These are phyloP conservation scores for Hymenoscyphus fraxineus DNA, from an alignment of 2,329 filamentous ascomycete species.

Conservation along the genomic window DNA sequence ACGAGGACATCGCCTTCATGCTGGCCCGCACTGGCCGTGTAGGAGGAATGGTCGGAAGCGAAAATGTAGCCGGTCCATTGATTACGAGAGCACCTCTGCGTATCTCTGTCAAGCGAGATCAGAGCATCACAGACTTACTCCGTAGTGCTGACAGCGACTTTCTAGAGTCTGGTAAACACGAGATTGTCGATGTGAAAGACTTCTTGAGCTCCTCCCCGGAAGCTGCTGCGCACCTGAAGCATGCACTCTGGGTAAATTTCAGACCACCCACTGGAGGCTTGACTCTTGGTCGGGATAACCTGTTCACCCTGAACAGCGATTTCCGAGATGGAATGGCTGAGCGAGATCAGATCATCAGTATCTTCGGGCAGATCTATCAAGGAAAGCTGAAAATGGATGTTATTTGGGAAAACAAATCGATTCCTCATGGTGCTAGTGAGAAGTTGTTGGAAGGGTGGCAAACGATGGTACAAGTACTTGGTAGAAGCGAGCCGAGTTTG, in stretches of 20 bases:
- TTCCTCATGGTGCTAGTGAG: slow-evolving; percentile 5
- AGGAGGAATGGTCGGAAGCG: slow-evolving; percentile 1
- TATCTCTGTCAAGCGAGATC: slow-evolving; percentile 8
- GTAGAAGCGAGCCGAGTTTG: slow-evolving; percentile 5
- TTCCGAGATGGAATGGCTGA: slow-evolving; percentile 10
- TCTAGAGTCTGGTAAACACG: slow-evolving; percentile 7
- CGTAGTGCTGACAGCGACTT: slow-evolving; percentile 6
- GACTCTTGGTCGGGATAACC: slow-evolving; percentile 4
- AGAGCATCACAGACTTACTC: slow-evolving; percentile 4
- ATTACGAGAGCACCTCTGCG: slow-evolving; percentile 8
- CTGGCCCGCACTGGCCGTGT: slow-evolving; percentile 2
- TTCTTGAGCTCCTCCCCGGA: slow-evolving; percentile 3
- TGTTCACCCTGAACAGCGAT: slow-evolving; percentile 8
- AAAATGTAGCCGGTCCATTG: slow-evolving; percentile 4
- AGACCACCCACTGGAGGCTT: slow-evolving; percentile 6
- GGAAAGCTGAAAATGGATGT: slow-evolving; percentile 10
- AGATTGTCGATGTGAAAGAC: slow-evolving; percentile 3
- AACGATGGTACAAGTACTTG: slow-evolving; percentile 2
- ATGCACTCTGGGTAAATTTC: slow-evolving; percentile 9
- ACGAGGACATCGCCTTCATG: slow-evolving; percentile 5
- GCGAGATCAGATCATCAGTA: slow-evolving; percentile 1
- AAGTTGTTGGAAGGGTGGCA: slow-evolving; percentile 5
- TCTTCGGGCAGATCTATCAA: slow-evolving; percentile 6
- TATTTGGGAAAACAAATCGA: slow-evolving; percentile 4
- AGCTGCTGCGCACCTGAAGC: slow-evolving; percentile 7